Evolutionary conservation across 176 grass and related monocot genomes (phyloP).

Genomic region (Alloteropsis semialata): DNA sequence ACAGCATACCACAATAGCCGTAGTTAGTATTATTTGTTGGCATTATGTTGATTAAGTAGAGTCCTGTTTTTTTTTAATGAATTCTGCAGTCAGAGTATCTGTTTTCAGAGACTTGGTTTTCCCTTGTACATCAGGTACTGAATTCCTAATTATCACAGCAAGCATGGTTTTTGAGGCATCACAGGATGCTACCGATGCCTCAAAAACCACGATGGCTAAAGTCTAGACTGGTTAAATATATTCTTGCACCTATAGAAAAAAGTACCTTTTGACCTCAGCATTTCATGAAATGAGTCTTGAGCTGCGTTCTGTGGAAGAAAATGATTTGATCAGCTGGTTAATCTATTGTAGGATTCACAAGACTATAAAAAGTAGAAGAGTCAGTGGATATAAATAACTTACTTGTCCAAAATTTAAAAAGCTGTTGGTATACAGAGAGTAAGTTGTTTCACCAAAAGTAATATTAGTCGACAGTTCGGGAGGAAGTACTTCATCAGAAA

Average conservation of each 20-base stretch:
- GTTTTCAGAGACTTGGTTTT: background rate
- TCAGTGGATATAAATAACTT: constrained; percentile 21
- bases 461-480: constrained; percentile 55
- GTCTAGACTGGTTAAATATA: background rate
- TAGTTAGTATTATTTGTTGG: background rate
- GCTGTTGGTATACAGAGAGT: constrained; percentile 87
- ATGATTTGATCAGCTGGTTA: background rate
- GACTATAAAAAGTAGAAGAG: background rate
- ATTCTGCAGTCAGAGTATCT: background rate
- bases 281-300: constrained; percentile 54
- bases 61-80: background rate
- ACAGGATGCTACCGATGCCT: background rate
- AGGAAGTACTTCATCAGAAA: constrained; percentile 79
- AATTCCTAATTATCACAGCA: background rate
- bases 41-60: constrained; percentile 20
- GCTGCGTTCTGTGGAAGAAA: constrained; percentile 67
- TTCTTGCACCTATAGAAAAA: constrained; percentile 5
- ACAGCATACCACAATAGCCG: background rate
- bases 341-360: constrained; percentile 10
- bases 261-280: constrained; percentile 59
- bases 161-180: background rate
- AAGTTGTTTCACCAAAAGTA: constrained; percentile 71
- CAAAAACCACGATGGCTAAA: background rate
- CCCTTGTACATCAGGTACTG: too few relatives aligned
- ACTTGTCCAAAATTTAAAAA: constrained; percentile 98